Conservation (phyloP, 2,329 filamentous ascomycete species). For the Aureobasidium sp. region DNA sequence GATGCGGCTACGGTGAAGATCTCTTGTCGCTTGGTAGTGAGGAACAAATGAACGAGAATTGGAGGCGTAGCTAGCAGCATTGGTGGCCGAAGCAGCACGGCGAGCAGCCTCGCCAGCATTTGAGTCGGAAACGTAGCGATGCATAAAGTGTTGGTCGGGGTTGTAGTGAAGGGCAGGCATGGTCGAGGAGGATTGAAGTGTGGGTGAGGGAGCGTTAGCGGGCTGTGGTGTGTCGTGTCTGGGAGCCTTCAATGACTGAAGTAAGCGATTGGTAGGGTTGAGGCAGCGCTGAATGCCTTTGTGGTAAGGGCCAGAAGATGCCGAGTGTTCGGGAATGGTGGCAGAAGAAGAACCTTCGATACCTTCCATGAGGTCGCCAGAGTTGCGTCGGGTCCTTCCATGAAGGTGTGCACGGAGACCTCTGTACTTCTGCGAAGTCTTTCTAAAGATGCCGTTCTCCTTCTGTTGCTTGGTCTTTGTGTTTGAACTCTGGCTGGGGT, state of each 20-base stretch:
- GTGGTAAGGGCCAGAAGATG: conserved; percentile 7
- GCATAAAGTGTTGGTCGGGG: conserved; percentile 9
- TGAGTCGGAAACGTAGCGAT: conserved; percentile 6
- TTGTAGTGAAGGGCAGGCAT: conserved; percentile 11
- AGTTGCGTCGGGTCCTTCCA: conserved; percentile 6
- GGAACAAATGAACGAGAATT: background rate
- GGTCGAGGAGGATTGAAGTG: conserved; percentile 11
- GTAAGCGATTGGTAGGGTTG: background rate
- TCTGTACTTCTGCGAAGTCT: conserved; percentile 14
- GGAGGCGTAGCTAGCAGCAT: background rate
- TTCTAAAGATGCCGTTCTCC: conserved; percentile 15
- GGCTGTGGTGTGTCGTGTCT: conserved; percentile 16
- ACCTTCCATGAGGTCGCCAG: conserved; percentile 15
- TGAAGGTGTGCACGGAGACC: conserved; percentile 4
- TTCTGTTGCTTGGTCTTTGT: conserved; percentile 14
- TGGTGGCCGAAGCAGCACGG: conserved; percentile 13
- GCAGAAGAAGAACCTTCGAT: conserved; percentile 12
- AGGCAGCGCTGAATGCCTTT: conserved; percentile 8
- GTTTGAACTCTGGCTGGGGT: conserved; percentile 10
- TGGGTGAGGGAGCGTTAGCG: conserved; percentile 12
- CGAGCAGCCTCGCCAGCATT: conserved; percentile 13
- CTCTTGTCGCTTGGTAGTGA: conserved; percentile 14
- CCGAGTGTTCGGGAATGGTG: conserved; percentile 11
- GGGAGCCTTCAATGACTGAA: conserved; percentile 12
- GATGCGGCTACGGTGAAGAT: conserved; percentile 12